These are phyloP conservation scores for Agrocybe chaxingu DNA, from an alignment of 768 basidiomycete genomes.

Conservation along the genomic window DNA sequence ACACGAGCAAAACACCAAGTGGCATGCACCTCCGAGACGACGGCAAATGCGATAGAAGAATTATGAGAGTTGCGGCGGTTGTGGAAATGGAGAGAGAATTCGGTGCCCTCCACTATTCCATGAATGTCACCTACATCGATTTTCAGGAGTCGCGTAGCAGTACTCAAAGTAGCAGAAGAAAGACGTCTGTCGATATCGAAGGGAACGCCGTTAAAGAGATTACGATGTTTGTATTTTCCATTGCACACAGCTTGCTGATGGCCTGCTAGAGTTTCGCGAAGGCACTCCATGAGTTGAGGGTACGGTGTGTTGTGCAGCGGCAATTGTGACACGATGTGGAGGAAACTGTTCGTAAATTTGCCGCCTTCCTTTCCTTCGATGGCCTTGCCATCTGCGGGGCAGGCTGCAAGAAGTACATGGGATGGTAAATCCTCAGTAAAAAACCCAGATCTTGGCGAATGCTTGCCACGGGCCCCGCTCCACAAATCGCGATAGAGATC, in stretches of 20 bases:
- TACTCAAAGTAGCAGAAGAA: conserved; percentile 39
- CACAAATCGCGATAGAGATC: conserved; percentile 58
- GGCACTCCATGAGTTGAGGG: conserved; percentile 39
- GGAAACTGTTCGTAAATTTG: conserved; percentile 53
- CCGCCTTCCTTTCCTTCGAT: conserved; percentile 63
- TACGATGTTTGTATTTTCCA: conserved; percentile 45
- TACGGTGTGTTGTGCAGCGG: conserved; percentile 57
- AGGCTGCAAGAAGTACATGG: conserved; percentile 59
- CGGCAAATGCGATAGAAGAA: conserved; percentile 45
- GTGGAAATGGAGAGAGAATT: conserved; percentile 60
- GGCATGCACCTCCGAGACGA: conserved; percentile 50
- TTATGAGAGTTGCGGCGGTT: conserved; percentile 60
- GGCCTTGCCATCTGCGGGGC: conserved; percentile 51
- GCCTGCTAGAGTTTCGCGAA: conserved; percentile 35
- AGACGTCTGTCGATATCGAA: conserved; percentile 49
- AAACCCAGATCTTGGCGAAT: conserved; percentile 38
- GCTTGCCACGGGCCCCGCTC: conserved; percentile 40
- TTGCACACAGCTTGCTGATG: conserved; percentile 49
- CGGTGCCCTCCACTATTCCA: conserved; percentile 61
- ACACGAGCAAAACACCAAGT: conserved; percentile 55
- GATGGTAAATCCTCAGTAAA: conserved; percentile 36
- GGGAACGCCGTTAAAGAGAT: conserved; percentile 54
- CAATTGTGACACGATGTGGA: conserved; percentile 40
- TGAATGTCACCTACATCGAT: conserved; percentile 60
- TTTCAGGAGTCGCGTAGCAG: conserved; percentile 34